These are phyloP conservation scores for Apodospora peruviana DNA, from an alignment of 495 filamentous ascomycete genomes.

Conservation along the genomic window DNA sequence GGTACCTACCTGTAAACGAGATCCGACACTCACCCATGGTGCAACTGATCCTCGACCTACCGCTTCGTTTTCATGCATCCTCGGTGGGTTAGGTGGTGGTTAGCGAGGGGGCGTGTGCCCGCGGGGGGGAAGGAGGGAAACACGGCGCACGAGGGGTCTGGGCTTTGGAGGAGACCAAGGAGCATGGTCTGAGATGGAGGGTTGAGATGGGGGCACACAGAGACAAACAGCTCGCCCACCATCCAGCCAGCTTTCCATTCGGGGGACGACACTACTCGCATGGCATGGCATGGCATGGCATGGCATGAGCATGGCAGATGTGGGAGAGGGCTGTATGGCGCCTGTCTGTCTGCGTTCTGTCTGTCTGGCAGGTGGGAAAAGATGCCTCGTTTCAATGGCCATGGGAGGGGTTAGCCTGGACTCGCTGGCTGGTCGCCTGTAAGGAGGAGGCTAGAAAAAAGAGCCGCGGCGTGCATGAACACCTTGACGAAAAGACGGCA, in stretches of 20 bases:
- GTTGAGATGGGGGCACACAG: neutral
- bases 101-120: neutral
- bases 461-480: neutral
- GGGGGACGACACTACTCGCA: neutral
- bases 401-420: neutral
- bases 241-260: neutral
- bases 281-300: slow-evolving; percentile 6
- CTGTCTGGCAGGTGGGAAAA: neutral
- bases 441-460: neutral
- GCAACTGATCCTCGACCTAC: no score
- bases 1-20: no score
- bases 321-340: neutral
- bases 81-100: neutral
- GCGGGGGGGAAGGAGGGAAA: neutral
- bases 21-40: no score
- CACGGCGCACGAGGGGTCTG: neutral
- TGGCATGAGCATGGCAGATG: slow-evolving; percentile 1
- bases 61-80: neutral
- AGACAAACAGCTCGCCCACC: neutral
- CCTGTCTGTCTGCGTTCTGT: neutral
- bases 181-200: neutral
- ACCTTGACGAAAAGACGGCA: neutral
- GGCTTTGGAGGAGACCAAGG: neutral
- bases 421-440: neutral
- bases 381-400: neutral